Base-by-base conservation (phyloP, 257 asterid species). In the Salvia rosmarinus region DNA sequence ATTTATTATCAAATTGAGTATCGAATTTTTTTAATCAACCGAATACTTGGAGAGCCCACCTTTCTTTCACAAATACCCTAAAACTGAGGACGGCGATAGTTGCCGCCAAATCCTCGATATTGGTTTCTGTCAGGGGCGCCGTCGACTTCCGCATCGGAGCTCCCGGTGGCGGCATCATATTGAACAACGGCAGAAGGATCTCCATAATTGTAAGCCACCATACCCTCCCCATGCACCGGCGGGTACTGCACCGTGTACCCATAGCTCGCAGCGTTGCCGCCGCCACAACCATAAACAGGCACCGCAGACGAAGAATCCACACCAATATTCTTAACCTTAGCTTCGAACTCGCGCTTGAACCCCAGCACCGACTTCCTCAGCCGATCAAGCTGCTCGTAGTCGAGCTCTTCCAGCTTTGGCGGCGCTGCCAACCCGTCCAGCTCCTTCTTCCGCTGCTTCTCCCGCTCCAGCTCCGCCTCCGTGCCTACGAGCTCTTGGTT, bases 201-300 rank as follows among this genome's bases (percentile, higher is more conserved):
- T 1, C 20, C 54, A 1, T 42, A 40, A 13, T 6, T 20, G 11
- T 20, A 56, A 0, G 3, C 4, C 56, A 8, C 1, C 7, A 3
- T 16, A 19, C 35, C 35, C 35, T 0, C 1, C 1, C 51, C 37
- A 20, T 1, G 17, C 2, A 20, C 0, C 6, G 19, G 17, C 16
- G 51, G 68, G n/a, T 60, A 60, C 23, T 34, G 66, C 49, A 60
- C 49, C 67, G 2, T 35, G 16, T 60, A 60, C 0, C 67, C 67
- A 60, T 60, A 60, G 28, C 21, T 52, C 13, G 30, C 5, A 17
- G 2, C 57, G 3, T 7, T 11, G n/a, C 52, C 8, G 2, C 52
- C 52, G n/a, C 61, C 61, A 21, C 5, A 25, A 1, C 62, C 39
- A 25, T 25, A 11, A 40, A 1, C 3, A 40, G 46, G 46, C 3